Evolutionary conservation across 1,284 basidiomycete genomes (phyloP).

Genomic region (Irpex lacteus): DNA sequence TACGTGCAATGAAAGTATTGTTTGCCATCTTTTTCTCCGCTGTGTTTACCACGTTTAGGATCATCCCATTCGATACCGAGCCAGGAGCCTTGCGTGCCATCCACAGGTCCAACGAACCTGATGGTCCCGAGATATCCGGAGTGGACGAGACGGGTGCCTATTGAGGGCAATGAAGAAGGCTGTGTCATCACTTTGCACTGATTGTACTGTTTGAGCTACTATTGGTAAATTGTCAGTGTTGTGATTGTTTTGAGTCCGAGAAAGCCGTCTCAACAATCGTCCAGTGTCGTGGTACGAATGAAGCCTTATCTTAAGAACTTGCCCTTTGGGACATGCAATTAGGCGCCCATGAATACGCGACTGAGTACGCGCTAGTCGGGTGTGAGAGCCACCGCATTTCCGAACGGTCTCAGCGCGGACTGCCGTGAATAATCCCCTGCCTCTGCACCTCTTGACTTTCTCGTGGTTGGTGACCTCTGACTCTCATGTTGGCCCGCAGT

Average conservation of each 20-base stretch:
- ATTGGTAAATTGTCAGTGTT: not conserved
- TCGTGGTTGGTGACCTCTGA: not conserved
- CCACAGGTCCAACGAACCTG: slow-evolving; percentile 67
- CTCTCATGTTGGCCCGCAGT: slow-evolving; percentile 20
- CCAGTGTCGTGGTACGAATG: not conserved
- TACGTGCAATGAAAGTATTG: slow-evolving; percentile 82
- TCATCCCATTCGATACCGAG: slow-evolving; percentile 97
- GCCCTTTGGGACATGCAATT: not conserved
- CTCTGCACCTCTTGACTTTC: not conserved
- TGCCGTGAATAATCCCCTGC: slow-evolving; percentile 8
- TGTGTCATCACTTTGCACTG: not conserved
- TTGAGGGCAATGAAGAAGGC: slow-evolving; percentile 18
- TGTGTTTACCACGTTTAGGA: slow-evolving; percentile 79
- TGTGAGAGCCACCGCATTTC: too few species aligned
- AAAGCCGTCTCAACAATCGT: not conserved
- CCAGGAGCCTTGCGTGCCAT: slow-evolving; percentile 72
- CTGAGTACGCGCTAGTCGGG: not conserved
- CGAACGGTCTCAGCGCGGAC: slow-evolving; percentile 4
- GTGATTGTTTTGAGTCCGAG: not conserved
- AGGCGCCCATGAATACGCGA: not conserved
- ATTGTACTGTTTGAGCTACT: not conserved
- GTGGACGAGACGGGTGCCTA: slow-evolving; percentile 52
- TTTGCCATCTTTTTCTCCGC: slow-evolving; percentile 75
- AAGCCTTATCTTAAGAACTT: not conserved
- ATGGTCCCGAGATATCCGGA: slow-evolving; percentile 63